phyloP scores from a whole-genome alignment of 78 protist genomes.

The Tieghemostelium lacteum region DNA sequence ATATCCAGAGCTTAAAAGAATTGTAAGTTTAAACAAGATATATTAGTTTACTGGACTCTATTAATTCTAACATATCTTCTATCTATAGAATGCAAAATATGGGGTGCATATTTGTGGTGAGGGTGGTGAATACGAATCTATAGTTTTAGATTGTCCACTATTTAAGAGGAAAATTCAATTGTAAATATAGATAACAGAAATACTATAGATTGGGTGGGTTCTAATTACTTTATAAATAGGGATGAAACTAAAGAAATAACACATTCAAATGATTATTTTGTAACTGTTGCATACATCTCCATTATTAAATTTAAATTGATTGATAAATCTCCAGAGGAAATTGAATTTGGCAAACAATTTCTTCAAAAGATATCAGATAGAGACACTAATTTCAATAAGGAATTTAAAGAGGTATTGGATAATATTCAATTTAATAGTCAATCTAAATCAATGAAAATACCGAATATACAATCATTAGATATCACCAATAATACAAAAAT shows the following conservation, averaged over 20 bases:
- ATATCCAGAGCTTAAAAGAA: constrained; percentile 29
- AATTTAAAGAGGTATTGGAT: not conserved
- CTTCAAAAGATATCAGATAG: not conserved
- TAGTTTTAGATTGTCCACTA: constrained; percentile 94
- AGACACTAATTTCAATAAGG: not conserved
- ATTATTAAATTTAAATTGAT: constrained; percentile 9
- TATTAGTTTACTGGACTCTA: not conserved
- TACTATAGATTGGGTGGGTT: not conserved
- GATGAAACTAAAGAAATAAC: constrained; percentile 20
- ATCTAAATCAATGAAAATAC: not conserved
- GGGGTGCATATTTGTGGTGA: constrained; percentile 96
- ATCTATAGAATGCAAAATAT: constrained; percentile 40
- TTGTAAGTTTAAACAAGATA: not conserved
- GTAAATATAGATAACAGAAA: constrained; percentile 9
- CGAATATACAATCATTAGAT: too few relatives aligned
- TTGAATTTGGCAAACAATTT: not conserved
- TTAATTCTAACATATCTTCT: not conserved
- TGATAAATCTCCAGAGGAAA: constrained; percentile 3
- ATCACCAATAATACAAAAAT: not conserved
- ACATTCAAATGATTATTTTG: constrained; percentile 75
- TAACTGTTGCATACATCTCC: constrained; percentile 51
- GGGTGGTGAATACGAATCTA: constrained; percentile 99
- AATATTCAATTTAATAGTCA: not conserved
- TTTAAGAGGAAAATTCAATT: constrained; percentile 76
- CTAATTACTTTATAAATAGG: not conserved